Base-by-base conservation (phyloP, 2,329 filamentous ascomycete genomes). In the Alternaria metachromatica region DNA sequence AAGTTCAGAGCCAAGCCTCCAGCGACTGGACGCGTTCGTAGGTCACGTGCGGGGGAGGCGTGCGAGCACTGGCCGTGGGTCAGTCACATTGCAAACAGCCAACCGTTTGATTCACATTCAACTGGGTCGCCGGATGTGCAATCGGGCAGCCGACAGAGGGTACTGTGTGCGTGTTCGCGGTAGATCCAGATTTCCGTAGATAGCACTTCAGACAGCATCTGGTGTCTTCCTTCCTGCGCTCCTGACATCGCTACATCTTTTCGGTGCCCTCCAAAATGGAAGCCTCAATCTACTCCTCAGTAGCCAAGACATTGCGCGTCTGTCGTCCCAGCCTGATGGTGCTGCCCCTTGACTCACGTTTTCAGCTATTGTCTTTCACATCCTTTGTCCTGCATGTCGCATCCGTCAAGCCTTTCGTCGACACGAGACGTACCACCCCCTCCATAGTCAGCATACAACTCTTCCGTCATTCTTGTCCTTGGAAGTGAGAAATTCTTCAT, bases 1-100 rank as follows among this genome's bases (percentile, higher is more conserved):
- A 74, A 69, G 73, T 71, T 73, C 62, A 41, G 57, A 57, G 68
- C 71, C 63, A 72, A 72, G 61, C 55, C 56, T 53, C 33, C 60
- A 58, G 65, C 61, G 41, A 56, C 60, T 58, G 55, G 53, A 63
- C 60, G 64, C 61, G 58, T 56, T 61, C 54, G 43, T 59, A 18
- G 12, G 58, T 66, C 65, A 68, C 64, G 64, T 67, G 64, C 45
- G 12, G 20, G 25, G 15, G 37, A 49, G 23, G 54, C 45, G 53
- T 57, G 30, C 41, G 41, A 56, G 58, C 53, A 37, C 30, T 28
- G 43, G 48, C 60, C 49, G 37, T 46, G 20, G 41, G 26, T 48
- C 43, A 44, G 33, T 33, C 46, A 58, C 23, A 44, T 23, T 44
- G 30, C 59, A 28, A 59, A 62, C 60, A 49, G 45, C 50, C 28